Evolutionary conservation across 805 yeast genomes (phyloP).

Genomic region (Yamadazyma akitaensis): DNA sequence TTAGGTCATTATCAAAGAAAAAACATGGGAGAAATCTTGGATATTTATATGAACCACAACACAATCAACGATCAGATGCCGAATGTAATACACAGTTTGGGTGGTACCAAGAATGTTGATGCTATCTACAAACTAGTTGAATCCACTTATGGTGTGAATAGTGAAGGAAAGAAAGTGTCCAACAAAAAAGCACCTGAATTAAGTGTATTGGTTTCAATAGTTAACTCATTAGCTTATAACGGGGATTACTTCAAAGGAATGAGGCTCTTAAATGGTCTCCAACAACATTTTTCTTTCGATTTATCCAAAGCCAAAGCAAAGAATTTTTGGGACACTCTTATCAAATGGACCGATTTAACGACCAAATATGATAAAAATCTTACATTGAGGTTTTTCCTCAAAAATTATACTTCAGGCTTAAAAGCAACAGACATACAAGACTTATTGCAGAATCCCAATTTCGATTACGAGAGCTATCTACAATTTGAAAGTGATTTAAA

Average conservation of each 20-base stretch:
- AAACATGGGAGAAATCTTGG: slow-evolving; percentile 1
- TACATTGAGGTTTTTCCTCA: slow-evolving; percentile 27
- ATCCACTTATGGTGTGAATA: slow-evolving; percentile 30
- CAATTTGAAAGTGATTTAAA: slow-evolving; percentile 22
- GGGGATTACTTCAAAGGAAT: slow-evolving; percentile 29
- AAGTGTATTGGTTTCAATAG: slow-evolving; percentile 24
- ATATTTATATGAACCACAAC: slow-evolving; percentile 3
- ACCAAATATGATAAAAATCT: slow-evolving; percentile 26
- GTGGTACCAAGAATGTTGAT: slow-evolving; percentile 20
- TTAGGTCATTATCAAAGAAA: not conserved
- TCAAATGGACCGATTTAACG: slow-evolving; percentile 36
- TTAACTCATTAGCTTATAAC: slow-evolving; percentile 33
- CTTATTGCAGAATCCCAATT: slow-evolving; percentile 30
- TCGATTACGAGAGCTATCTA: slow-evolving; percentile 38
- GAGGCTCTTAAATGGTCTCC: slow-evolving; percentile 35
- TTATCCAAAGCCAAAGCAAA: slow-evolving; percentile 16
- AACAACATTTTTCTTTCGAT: slow-evolving; percentile 24
- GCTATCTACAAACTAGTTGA: slow-evolving; percentile 25
- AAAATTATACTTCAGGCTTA: slow-evolving; percentile 14
- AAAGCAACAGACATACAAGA: slow-evolving; percentile 16
- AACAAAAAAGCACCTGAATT: slow-evolving; percentile 18
- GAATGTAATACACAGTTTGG: slow-evolving; percentile 33
- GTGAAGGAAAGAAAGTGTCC: slow-evolving; percentile 19
- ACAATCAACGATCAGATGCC: slow-evolving; percentile 20
- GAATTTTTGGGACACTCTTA: slow-evolving; percentile 34